Percentiles rank a stretch among this genome's conserved stretches.
Conservation (phyloP, 2,329 filamentous ascomycete species). For the Atkinsonella texensis region DNA sequence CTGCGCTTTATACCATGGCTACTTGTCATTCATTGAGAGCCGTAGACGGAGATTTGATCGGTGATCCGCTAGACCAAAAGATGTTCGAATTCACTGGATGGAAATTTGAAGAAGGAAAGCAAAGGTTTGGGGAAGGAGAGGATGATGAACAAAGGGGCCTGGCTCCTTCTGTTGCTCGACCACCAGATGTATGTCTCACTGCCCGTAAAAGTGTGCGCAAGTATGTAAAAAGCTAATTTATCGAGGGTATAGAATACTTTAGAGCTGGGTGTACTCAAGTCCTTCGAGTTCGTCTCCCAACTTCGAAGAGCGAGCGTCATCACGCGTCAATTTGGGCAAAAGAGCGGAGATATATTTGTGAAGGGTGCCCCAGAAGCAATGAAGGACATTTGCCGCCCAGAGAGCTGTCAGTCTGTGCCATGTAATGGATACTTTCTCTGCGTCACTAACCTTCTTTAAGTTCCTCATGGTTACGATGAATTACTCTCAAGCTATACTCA, state of each 20-base stretch:
- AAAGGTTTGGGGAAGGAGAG: slow-evolving; percentile 49
- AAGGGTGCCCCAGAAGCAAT: slow-evolving; percentile 96
- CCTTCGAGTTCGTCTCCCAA: slow-evolving; percentile 91
- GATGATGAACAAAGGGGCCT: slow-evolving; percentile 66
- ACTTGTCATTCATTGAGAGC: slow-evolving; percentile 87
- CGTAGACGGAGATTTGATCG: slow-evolving; percentile 79
- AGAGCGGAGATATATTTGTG: slow-evolving; percentile 78
- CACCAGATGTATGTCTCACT: slow-evolving; percentile 40
- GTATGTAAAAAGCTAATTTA: slow-evolving; percentile 6
- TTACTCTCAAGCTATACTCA: slow-evolving; percentile 86
- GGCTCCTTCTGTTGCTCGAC: slow-evolving; percentile 78
- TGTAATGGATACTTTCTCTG: not conserved
- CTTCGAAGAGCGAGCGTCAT: slow-evolving; percentile 86
- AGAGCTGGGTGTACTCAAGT: slow-evolving; percentile 81
- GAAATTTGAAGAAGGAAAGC: slow-evolving; percentile 80
- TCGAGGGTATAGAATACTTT: slow-evolving; percentile 36
- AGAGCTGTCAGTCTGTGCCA: slow-evolving; percentile 50
- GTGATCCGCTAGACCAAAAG: slow-evolving; percentile 89
- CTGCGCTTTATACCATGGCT: slow-evolving; percentile 86
- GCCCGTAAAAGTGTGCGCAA: too few relatives aligned
- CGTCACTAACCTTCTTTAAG: slow-evolving; percentile 23
- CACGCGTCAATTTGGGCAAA: slow-evolving; percentile 75
- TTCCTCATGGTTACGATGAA: slow-evolving; percentile 84
- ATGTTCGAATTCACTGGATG: slow-evolving; percentile 98
- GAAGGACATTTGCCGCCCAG: slow-evolving; percentile 77